Conservation (phyloP, 176 grass and related monocot species). For the Stipa capillata region DNA sequence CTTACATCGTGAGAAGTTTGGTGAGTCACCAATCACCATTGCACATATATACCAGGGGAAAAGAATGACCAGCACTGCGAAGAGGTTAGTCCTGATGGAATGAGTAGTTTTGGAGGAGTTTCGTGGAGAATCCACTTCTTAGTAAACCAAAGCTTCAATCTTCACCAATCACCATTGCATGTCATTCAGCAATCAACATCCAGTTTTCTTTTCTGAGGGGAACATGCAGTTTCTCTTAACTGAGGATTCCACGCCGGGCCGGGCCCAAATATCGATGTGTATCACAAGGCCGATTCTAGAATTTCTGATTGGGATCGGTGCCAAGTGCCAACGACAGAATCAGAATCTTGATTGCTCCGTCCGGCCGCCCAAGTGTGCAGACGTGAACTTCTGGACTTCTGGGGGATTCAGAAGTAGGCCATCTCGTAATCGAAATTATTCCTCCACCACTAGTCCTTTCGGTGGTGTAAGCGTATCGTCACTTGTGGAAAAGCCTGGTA, state of each 20-base stretch:
- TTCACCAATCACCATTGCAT: too few species aligned
- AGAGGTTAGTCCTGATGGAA: background rate
- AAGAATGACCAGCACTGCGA: background rate
- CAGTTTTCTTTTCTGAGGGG: too few species aligned
- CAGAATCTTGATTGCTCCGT: too few species aligned
- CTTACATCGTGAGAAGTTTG: background rate
- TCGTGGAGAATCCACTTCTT: background rate
- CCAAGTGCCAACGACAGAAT: too few species aligned
- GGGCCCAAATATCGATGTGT: too few species aligned
- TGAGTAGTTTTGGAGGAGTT: background rate
- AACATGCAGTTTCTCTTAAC: too few species aligned
- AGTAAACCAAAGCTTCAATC: background rate
- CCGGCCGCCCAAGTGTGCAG: too few species aligned
- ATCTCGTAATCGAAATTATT: background rate
- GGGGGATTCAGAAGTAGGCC: background rate
- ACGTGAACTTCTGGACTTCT: too few species aligned
- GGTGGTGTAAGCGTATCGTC: background rate
- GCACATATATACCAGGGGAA: too few species aligned
- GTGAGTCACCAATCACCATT: background rate
- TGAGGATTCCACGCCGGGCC: too few species aligned
- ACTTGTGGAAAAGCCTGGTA: background rate
- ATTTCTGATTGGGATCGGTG: background rate
- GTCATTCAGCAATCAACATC: too few species aligned
- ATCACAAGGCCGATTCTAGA: background rate
- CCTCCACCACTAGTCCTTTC: background rate